A percentile compares a stretch with the other conserved stretches of the same genome.
These are phyloP conservation scores for Xylaria multiplex DNA, from an alignment of 2,329 filamentous ascomycete genomes.

Conservation along the genomic window DNA sequence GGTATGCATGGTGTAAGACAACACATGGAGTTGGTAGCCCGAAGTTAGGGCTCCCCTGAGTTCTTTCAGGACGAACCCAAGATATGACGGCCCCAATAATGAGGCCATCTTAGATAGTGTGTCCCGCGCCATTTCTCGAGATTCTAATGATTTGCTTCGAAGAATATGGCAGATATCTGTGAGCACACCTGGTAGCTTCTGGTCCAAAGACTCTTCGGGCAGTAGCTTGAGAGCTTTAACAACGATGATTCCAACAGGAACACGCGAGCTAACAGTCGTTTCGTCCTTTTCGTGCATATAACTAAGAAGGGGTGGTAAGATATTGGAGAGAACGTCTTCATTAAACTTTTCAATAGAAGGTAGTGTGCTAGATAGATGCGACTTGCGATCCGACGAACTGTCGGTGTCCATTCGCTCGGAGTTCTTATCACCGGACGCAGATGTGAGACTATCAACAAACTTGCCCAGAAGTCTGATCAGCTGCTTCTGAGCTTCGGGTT, in stretches of 20 bases:
- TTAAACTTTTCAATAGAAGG: constrained; percentile 74
- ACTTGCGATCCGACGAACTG: constrained; percentile 44
- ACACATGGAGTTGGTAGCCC: constrained; percentile 92
- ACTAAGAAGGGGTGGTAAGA: constrained; percentile 81
- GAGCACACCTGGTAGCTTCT: constrained; percentile 81
- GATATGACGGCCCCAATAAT: constrained; percentile 81
- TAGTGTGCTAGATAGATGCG: constrained; percentile 70
- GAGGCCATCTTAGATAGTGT: constrained; percentile 86
- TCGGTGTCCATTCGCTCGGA: constrained; percentile 58
- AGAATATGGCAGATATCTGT: constrained; percentile 94
- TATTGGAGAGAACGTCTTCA: constrained; percentile 76
- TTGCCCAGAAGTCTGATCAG: constrained; percentile 84
- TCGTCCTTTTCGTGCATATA: constrained; percentile 96
- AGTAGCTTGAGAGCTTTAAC: constrained; percentile 88
- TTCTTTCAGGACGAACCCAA: constrained; percentile 94
- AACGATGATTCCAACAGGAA: constrained; percentile 87
- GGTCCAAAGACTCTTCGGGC: constrained; percentile 75
- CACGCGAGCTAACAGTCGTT: constrained; percentile 89
- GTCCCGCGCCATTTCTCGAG: constrained; percentile 88
- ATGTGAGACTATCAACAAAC: constrained; percentile 79
- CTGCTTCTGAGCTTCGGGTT: constrained; percentile 85
- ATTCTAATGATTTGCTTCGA: constrained; percentile 86
- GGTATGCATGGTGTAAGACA: constrained; percentile 94
- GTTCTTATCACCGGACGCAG: constrained; percentile 57
- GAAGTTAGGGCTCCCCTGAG: constrained; percentile 81